These are phyloP conservation scores for Bruguiera hainesii DNA, from an alignment of 441 rosid species.

Conservation along the genomic window DNA sequence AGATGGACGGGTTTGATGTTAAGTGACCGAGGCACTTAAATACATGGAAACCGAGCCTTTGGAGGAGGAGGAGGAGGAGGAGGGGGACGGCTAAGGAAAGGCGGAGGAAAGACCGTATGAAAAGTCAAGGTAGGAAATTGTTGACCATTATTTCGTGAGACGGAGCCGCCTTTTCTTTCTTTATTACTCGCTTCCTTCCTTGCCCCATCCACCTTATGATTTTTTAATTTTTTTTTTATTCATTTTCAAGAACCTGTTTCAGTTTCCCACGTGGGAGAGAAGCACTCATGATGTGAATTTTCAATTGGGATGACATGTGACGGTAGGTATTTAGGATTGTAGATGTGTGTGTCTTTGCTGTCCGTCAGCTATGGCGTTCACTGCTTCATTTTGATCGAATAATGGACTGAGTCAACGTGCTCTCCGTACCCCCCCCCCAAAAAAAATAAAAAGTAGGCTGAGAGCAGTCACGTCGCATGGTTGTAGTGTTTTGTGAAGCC, in stretches of 20 bases:
- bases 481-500: neutral
- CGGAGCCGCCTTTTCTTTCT: slow-evolving; percentile 48
- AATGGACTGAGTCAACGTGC: neutral
- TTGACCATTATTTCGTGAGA: slow-evolving; percentile 27
- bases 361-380: neutral
- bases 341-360: neutral
- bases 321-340: neutral
- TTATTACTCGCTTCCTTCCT: neutral
- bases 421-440: too few species aligned
- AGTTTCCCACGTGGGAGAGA: too few species aligned
- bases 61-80: slow-evolving; percentile 5
- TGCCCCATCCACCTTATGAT: neutral
- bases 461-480: neutral
- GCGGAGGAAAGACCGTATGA: too few species aligned
- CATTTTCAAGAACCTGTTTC: too few species aligned
- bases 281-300: neutral
- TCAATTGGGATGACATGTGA: neutral
- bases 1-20: neutral
- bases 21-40: neutral
- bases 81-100: neutral
- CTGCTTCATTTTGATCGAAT: neutral
- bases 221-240: neutral
- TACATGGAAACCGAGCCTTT: neutral
- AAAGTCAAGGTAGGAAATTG: slow-evolving; percentile 16
- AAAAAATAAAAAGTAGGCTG: neutral